phyloP scores from a whole-genome alignment of 192 early-diverging fungal species.

The Mortierella claussenii region DNA sequence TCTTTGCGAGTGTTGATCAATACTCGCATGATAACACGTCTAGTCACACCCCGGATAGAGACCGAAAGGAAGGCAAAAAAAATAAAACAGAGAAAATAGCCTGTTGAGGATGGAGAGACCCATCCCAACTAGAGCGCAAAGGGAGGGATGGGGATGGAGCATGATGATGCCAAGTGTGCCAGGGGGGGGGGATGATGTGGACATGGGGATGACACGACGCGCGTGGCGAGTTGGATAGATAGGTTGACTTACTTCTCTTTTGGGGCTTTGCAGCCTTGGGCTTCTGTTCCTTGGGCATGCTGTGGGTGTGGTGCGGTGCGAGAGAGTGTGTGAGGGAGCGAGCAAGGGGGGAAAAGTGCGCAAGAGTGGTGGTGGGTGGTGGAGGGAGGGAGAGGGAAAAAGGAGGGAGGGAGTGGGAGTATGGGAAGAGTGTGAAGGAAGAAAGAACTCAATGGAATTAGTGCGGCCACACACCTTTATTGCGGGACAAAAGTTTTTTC shows the following conservation, averaged over 20 bases:
- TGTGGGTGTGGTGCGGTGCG: not conserved
- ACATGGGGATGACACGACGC: not conserved
- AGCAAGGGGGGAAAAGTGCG: not conserved
- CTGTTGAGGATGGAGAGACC: too few relatives aligned
- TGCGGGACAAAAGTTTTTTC: constrained; percentile 7
- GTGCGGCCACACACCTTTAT: not conserved
- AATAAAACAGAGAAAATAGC: too few relatives aligned
- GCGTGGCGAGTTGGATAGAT: too few relatives aligned
- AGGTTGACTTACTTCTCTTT: constrained; percentile 48
- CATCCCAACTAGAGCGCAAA: not conserved
- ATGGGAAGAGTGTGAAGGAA: constrained; percentile 2
- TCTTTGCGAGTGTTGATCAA: too few relatives aligned
- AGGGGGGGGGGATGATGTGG: not conserved
- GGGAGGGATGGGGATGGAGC: constrained; percentile 2
- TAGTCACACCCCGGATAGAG: too few relatives aligned
- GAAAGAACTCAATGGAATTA: constrained; percentile 15
- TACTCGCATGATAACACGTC: too few relatives aligned
- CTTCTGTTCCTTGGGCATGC: constrained; percentile 43
- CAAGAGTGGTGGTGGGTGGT: not conserved
- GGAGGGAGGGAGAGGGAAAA: not conserved
- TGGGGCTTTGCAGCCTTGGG: constrained; percentile 29
- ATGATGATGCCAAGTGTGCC: too few relatives aligned
- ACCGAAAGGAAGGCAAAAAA: not conserved
- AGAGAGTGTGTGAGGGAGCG: not conserved
- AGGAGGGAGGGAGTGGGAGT: not conserved